These are phyloP conservation scores for Curvularia verruculosa DNA, from an alignment of 2,329 filamentous ascomycete species.

Conservation along the genomic window DNA sequence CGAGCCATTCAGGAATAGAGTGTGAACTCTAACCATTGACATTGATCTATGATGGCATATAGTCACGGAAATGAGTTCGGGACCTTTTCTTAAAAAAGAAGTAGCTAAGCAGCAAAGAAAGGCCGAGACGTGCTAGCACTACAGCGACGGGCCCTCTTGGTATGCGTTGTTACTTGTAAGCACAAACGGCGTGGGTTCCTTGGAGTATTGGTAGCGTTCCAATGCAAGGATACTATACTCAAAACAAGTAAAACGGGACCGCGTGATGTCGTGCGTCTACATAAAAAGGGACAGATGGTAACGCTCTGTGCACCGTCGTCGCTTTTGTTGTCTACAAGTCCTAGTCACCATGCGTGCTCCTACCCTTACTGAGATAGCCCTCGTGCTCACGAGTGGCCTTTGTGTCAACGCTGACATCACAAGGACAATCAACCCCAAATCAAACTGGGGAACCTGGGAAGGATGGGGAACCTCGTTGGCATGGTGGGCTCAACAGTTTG, in stretches of 20 bases:
- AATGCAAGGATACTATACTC: not conserved
- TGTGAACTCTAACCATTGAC: not conserved
- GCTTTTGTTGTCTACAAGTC: not conserved
- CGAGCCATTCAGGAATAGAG: not conserved
- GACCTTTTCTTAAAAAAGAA: not conserved
- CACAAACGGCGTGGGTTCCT: not conserved
- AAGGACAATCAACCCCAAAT: conserved; percentile 11
- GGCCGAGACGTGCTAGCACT: not conserved
- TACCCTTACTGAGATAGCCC: conserved; percentile 3
- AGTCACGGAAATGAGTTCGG: not conserved
- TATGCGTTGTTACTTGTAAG: not conserved
- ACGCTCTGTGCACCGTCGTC: too few species aligned
- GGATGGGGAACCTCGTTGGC: conserved; percentile 17
- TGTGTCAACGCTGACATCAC: conserved; percentile 10
- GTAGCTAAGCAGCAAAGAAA: not conserved
- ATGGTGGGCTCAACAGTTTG: conserved; percentile 17
- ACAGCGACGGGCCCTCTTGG: not conserved
- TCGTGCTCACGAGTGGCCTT: conserved; percentile 6
- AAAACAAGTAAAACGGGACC: not conserved
- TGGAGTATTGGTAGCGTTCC: not conserved
- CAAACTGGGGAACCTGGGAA: conserved; percentile 16
- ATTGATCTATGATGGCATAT: not conserved
- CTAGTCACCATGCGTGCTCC: conserved; percentile 9
- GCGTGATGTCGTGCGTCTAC: not conserved
- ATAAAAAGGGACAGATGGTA: not conserved